A percentile compares a stretch with the other conserved stretches of the same genome.
Conservation (phyloP, 305 asterid genomes). For the Fraxinus platypoda region DNA sequence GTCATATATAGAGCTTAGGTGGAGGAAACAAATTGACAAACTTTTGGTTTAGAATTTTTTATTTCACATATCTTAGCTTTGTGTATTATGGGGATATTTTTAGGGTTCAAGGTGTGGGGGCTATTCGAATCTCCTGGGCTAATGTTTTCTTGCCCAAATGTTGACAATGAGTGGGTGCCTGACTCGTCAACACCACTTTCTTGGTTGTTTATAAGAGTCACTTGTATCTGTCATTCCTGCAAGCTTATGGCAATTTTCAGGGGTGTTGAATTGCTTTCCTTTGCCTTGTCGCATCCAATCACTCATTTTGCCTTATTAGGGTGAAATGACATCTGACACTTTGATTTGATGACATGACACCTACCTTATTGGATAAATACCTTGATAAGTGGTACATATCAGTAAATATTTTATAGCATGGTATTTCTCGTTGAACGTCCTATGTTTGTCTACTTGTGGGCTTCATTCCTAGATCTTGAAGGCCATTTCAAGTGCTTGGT, state of each 20-base stretch:
- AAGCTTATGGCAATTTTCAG: background rate
- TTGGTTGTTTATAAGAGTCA: background rate
- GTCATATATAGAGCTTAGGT: background rate
- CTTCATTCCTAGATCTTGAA: background rate
- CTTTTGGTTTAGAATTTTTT: background rate
- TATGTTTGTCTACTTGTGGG: background rate
- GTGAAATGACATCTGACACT: background rate
- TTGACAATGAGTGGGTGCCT: background rate
- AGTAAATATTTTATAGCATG: too few species aligned
- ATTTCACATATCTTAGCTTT: background rate
- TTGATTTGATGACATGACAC: background rate
- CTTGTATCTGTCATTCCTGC: background rate
- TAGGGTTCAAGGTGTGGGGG: background rate
- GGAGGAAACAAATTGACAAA: background rate
- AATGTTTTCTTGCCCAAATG: background rate
- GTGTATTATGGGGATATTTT: background rate
- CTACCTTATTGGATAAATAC: background rate
- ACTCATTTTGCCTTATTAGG: too few species aligned
- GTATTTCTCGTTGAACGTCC: background rate
- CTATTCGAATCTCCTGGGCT: background rate
- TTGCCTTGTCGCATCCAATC: background rate
- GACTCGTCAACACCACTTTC: background rate
- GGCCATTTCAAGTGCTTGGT: background rate
- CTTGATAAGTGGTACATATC: background rate
- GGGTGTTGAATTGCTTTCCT: background rate